phyloP scores from a whole-genome alignment of 441 rosid genomes.

The Manihot esculenta region DNA sequence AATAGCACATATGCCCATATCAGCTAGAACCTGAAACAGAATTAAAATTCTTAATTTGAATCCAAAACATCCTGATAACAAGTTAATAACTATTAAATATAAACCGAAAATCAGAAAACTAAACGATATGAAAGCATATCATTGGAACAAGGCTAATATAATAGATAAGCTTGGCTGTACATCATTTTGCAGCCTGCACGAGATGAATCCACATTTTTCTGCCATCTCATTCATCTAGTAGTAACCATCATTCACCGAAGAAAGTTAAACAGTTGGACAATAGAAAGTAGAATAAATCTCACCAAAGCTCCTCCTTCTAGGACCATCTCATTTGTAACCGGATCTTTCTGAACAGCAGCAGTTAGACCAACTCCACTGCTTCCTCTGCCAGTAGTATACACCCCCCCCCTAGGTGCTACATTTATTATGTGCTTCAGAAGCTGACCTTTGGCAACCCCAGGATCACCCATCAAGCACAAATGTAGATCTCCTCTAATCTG shows the following conservation, averaged over 20 bases:
- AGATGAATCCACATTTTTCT: conserved; percentile 2
- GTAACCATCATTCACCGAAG: neutral
- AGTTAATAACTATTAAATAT: too few species aligned
- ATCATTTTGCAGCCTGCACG: conserved; percentile 2
- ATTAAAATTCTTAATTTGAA: too few species aligned
- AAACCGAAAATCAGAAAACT: too few species aligned
- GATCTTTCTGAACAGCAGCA: conserved; percentile 98
- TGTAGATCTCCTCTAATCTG: conserved; percentile 99
- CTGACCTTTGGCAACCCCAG: conserved; percentile 99
- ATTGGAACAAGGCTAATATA: too few species aligned
- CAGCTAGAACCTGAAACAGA: conserved; percentile 92
- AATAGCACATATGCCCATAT: conserved; percentile 99
- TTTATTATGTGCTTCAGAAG: conserved; percentile 99
- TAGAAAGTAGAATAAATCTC: conserved; percentile 34
- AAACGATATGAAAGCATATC: too few species aligned
- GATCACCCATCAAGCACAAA: conserved; percentile 99
- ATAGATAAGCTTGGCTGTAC: conserved; percentile 3
- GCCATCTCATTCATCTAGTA: conserved; percentile 2
- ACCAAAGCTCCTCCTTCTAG: conserved; percentile 99
- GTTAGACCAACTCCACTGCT: conserved; percentile 99
- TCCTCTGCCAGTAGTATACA: conserved; percentile 97
- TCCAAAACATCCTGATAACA: too few species aligned
- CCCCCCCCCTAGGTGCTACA: conserved; percentile 95
- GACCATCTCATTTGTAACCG: conserved; percentile 98
- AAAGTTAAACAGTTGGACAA: conserved; percentile 9